These are phyloP conservation scores for Apium graveolens DNA, from an alignment of 129 eudicot species.

Conservation along the genomic window DNA sequence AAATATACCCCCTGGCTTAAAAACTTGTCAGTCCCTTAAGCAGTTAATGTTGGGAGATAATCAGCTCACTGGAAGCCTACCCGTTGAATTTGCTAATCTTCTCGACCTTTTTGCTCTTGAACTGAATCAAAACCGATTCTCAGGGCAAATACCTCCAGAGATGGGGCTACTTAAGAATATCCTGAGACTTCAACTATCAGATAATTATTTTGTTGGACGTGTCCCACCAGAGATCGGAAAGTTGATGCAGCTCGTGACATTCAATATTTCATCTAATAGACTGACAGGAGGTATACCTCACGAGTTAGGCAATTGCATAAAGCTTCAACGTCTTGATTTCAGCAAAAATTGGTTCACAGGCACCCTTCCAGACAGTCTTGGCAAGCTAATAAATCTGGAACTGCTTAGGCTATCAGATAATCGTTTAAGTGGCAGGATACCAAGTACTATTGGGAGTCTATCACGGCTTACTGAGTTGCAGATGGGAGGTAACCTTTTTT, in stretches of 20 bases:
- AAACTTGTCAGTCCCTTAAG: constrained; percentile 62
- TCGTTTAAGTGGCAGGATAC: constrained; percentile 48
- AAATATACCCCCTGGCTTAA: constrained; percentile 65
- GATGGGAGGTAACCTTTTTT: constrained; percentile 85
- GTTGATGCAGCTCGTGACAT: constrained; percentile 58
- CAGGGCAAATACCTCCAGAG: constrained; percentile 67
- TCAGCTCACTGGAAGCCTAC: constrained; percentile 67
- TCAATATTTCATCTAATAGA: constrained; percentile 68
- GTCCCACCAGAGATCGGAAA: constrained; percentile 75
- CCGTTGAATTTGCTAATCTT: constrained; percentile 56
- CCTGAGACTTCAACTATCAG: constrained; percentile 60
- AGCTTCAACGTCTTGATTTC: constrained; percentile 82
- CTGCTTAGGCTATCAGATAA: constrained; percentile 82
- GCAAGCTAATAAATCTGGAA: constrained; percentile 65
- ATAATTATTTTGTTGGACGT: constrained; percentile 54
- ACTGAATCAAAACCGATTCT: constrained; percentile 63
- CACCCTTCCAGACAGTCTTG: constrained; percentile 49
- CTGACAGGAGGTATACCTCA: constrained; percentile 61
- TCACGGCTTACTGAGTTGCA: constrained; percentile 72
- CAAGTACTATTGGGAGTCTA: constrained; percentile 56
- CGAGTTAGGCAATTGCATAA: constrained; percentile 58
- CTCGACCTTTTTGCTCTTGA: constrained; percentile 79
- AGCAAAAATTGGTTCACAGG: constrained; percentile 69
- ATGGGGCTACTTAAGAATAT: constrained; percentile 52
- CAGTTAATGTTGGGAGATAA: constrained; percentile 77